phyloP scores from a whole-genome alignment of 495 filamentous ascomycete species.

The Aspergillus heteromorphus region DNA sequence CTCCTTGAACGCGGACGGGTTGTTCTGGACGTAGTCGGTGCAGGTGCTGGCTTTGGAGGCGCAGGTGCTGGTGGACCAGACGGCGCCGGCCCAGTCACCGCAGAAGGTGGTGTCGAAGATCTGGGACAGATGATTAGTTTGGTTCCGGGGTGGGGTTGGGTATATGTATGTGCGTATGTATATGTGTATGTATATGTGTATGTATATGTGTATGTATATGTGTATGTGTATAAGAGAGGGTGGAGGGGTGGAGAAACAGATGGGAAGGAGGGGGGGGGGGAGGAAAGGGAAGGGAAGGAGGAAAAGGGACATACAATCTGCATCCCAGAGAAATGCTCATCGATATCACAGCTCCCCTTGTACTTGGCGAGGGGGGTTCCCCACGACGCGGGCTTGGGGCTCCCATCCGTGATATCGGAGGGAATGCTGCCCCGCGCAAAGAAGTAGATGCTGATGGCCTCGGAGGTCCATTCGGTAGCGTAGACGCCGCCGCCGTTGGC shows the following conservation, averaged over 20 bases:
- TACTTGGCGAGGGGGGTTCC: slow-evolving; percentile 55
- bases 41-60: slow-evolving; percentile 46
- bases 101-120: slow-evolving; percentile 66
- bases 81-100: slow-evolving; percentile 55
- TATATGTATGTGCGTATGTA: not conserved
- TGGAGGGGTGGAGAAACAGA: not conserved
- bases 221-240: not conserved
- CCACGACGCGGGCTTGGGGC: slow-evolving; percentile 56
- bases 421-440: slow-evolving; percentile 48
- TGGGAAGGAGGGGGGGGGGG: no score
- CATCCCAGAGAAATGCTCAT: slow-evolving; percentile 54
- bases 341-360: slow-evolving; percentile 54
- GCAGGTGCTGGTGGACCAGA: slow-evolving; percentile 30
- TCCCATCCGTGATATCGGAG: slow-evolving; percentile 41
- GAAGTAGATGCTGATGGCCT: slow-evolving; percentile 59
- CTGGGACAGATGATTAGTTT: slow-evolving; percentile 13
- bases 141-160: no score
- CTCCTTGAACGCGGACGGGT: slow-evolving; percentile 53
- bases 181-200: not conserved
- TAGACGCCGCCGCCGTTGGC: slow-evolving; percentile 52
- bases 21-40: slow-evolving; percentile 56
- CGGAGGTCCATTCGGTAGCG: slow-evolving; percentile 57
- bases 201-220: not conserved
- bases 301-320: slow-evolving; percentile 45
- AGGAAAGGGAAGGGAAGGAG: not conserved